These are phyloP conservation scores for Chlorella sp. DNA, from an alignment of 139 green algal species.

Conservation along the genomic window DNA sequence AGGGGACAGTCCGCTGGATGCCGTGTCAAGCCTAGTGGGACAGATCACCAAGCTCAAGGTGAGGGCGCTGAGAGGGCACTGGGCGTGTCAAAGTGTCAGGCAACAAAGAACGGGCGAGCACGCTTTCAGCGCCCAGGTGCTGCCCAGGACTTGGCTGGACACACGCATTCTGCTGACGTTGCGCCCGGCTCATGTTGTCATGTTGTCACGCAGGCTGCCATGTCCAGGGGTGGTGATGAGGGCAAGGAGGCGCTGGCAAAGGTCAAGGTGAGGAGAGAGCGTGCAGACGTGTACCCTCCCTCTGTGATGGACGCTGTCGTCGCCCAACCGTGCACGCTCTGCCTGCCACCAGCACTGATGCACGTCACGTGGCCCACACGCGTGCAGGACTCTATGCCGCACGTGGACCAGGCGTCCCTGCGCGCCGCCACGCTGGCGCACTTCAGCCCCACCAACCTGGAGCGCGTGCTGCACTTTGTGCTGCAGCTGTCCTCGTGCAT, in stretches of 20 bases:
- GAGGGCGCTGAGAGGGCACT: no score
- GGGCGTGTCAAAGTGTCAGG: no score
- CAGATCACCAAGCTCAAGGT: conserved; percentile 4
- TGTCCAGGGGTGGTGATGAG: not conserved
- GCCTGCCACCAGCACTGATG: no score
- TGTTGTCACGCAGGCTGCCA: not conserved
- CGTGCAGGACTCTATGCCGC: not conserved
- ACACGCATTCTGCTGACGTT: no score
- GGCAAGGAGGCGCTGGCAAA: not conserved
- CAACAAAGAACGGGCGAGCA: no score
- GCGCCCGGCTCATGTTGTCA: no score
- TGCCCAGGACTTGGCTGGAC: no score
- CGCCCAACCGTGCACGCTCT: no score
- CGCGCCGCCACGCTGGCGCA: conserved; percentile 6
- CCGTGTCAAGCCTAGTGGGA: conserved; percentile 1
- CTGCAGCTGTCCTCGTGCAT: conserved; percentile 8
- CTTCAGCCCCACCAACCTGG: conserved; percentile 13
- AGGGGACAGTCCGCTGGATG: not conserved
- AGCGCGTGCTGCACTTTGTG: conserved; percentile 15
- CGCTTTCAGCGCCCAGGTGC: no score
- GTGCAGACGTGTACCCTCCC: no score
- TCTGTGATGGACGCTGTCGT: no score
- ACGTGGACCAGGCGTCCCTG: conserved; percentile 15
- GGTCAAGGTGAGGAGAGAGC: not conserved
- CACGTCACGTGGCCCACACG: no score